Evolutionary conservation across 345 rosid genomes (phyloP).

Genomic region (Moricandia moricandioides): DNA sequence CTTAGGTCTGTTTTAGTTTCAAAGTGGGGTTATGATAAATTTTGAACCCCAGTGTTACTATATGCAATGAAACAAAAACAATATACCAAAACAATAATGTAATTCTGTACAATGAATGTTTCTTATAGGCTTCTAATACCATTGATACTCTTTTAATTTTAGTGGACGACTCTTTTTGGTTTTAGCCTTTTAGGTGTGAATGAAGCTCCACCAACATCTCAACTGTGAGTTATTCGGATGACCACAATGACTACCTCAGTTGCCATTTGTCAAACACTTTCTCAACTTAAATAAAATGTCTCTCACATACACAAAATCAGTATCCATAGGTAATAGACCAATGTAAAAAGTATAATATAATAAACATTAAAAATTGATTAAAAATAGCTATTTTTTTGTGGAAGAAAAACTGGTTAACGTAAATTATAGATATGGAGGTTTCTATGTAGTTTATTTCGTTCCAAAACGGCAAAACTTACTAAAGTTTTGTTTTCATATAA

Average conservation of each 20-base stretch:
- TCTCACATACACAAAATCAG: not conserved
- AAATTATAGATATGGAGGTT: not conserved
- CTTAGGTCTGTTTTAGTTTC: not conserved
- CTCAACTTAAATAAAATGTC: not conserved
- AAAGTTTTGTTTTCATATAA: not conserved
- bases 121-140: not conserved
- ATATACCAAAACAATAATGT: not conserved
- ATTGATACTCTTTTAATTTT: not conserved
- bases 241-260: not conserved
- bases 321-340: not conserved
- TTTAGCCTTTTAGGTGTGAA: not conserved
- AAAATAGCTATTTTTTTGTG: not conserved
- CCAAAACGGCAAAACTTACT: no score
- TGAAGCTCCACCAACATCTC: not conserved
- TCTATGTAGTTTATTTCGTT: not conserved
- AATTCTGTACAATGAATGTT: not conserved
- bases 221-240: not conserved
- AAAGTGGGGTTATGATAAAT: not conserved
- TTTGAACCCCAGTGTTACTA: not conserved
- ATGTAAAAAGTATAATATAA: not conserved
- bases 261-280: not conserved
- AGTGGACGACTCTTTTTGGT: not conserved
- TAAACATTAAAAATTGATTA: not conserved
- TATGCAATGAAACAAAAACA: not conserved
- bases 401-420: not conserved